Evolutionary conservation across 441 rosid genomes (phyloP).

Genomic region (Isatis lusitanica): DNA sequence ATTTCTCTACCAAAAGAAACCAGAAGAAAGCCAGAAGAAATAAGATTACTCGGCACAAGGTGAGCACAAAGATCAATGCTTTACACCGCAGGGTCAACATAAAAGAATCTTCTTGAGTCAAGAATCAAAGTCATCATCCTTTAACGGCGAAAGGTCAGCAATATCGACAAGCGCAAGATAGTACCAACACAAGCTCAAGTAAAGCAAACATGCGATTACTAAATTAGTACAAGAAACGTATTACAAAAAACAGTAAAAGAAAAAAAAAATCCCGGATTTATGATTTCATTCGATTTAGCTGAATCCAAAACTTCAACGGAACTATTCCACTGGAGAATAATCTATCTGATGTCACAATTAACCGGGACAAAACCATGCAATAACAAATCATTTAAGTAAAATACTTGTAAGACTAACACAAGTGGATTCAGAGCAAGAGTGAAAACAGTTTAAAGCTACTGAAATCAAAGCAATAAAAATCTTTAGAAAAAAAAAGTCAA

Average conservation of each 20-base stretch:
- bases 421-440: not conserved
- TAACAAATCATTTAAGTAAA: not conserved
- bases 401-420: not conserved
- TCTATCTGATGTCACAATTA: not conserved
- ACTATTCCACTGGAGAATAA: not conserved
- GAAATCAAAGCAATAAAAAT: not conserved
- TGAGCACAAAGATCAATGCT: not conserved
- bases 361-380: slow-evolving; percentile 13
- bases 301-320: not conserved
- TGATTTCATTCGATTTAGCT: not conserved
- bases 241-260: not conserved
- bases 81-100: not conserved
- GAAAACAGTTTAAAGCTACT: slow-evolving; percentile 4
- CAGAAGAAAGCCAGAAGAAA: not conserved
- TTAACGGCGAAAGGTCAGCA: not conserved
- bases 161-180: not conserved
- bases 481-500: not conserved
- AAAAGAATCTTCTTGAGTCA: not conserved
- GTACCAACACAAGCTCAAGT: not conserved
- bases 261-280: not conserved
- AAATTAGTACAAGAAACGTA: not conserved
- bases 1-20: slow-evolving; percentile 51
- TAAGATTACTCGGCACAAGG: not conserved
- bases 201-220: not conserved
- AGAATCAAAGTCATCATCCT: not conserved